Conservation (phyloP, 257 asterid species). For the Eustoma russellianum region DNA sequence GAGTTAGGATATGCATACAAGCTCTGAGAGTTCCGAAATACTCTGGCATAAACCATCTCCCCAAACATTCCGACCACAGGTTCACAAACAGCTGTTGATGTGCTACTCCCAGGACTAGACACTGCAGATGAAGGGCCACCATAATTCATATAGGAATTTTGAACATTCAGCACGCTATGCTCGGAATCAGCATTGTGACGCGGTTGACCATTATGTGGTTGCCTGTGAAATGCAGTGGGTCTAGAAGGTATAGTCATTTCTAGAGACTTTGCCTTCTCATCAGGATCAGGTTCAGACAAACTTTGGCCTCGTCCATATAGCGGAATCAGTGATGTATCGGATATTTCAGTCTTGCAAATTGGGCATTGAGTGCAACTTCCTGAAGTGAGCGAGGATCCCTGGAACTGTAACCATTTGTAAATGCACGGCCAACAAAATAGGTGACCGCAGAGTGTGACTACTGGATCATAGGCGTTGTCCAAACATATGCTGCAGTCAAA, state of each 20-base stretch:
- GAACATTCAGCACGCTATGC: conserved; percentile 13
- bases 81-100: conserved; percentile 11
- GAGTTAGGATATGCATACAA: conserved; percentile 53
- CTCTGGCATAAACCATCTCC: conserved; percentile 70
- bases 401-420: conserved; percentile 63
- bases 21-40: conserved; percentile 58
- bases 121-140: conserved; percentile 16
- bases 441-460: conserved; percentile 80
- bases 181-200: conserved; percentile 19
- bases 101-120: conserved; percentile 18
- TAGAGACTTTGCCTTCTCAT: conserved; percentile 15
- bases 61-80: conserved; percentile 56
- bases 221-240: conserved; percentile 46
- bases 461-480: conserved; percentile 66
- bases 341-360: conserved; percentile 75
- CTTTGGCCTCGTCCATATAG: conserved; percentile 60
- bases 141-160: not conserved
- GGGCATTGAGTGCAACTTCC: conserved; percentile 53
- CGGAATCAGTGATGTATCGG: conserved; percentile 56
- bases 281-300: conserved; percentile 33
- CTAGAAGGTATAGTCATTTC: conserved; percentile 48
- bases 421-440: conserved; percentile 95
- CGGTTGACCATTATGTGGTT: conserved; percentile 24
- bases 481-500: conserved; percentile 89
- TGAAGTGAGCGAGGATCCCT: conserved; percentile 27